A percentile compares a stretch with the other conserved stretches of the same genome.
phyloP scores from a whole-genome alignment of 2,329 filamentous ascomycete species.

The Onygena corvina region DNA sequence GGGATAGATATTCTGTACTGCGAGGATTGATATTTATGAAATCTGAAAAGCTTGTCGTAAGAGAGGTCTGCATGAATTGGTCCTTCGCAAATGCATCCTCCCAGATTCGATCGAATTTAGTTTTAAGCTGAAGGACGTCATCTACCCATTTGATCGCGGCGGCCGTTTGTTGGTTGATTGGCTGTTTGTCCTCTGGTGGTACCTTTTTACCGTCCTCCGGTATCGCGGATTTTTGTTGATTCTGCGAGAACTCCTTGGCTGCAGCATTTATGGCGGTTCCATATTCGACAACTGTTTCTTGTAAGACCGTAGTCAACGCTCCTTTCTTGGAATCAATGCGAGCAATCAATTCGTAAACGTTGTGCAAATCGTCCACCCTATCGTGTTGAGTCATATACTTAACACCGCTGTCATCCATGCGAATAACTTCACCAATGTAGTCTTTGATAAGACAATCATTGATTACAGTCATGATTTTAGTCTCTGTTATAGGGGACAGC shows the following conservation, averaged over 20 bases:
- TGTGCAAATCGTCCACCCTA: constrained; percentile 61
- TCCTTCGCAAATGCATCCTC: constrained; percentile 60
- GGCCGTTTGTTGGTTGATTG: constrained; percentile 64
- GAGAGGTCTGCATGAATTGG: constrained; percentile 62
- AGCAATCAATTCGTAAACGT: constrained; percentile 66
- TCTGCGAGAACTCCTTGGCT: constrained; percentile 45
- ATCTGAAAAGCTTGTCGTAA: constrained; percentile 77
- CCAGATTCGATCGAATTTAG: constrained; percentile 78
- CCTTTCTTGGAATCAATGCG: constrained; percentile 64
- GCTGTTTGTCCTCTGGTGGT: constrained; percentile 38
- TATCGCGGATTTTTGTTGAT: constrained; percentile 32
- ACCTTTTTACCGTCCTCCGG: constrained; percentile 37
- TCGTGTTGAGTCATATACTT: constrained; percentile 88
- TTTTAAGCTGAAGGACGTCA: constrained; percentile 72
- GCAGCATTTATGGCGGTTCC: constrained; percentile 69
- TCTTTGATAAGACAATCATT: constrained; percentile 67
- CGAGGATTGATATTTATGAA: constrained; percentile 87
- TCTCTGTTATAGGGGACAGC: constrained; percentile 57
- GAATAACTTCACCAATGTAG: constrained; percentile 69
- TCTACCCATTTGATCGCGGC: constrained; percentile 93
- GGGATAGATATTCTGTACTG: constrained; percentile 81
- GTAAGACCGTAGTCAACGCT: constrained; percentile 57
- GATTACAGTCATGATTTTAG: constrained; percentile 63
- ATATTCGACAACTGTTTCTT: constrained; percentile 63
- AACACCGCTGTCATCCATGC: constrained; percentile 72